Conservation (phyloP, 2,329 filamentous ascomycete genomes). For the Ceratocystis harringtonii region DNA sequence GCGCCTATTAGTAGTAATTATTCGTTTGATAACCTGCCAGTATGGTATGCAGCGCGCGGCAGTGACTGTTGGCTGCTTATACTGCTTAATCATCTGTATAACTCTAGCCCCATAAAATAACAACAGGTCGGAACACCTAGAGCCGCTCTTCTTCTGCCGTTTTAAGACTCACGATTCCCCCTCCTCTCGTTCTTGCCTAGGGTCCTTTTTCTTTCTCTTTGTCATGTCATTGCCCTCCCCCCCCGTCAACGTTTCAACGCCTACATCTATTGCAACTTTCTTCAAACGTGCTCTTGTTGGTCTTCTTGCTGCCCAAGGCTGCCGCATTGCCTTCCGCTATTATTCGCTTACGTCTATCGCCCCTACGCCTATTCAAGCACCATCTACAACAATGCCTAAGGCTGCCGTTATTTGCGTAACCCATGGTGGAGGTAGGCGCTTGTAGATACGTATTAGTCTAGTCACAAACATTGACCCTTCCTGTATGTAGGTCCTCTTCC, state of each 20-base stretch:
- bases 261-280: conserved; percentile 4
- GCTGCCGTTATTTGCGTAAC: conserved; percentile 34
- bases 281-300: conserved; percentile 16
- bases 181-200: background rate
- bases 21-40: too few relatives aligned
- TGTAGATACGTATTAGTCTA: background rate
- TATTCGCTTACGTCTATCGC: background rate
- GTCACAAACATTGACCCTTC: background rate
- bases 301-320: conserved; percentile 15
- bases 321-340: conserved; percentile 8
- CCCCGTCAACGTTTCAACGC: background rate
- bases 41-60: background rate
- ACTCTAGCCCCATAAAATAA: background rate
- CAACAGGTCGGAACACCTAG: background rate
- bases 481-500: conserved; percentile 37
- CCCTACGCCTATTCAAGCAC: background rate
- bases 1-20: too few relatives aligned
- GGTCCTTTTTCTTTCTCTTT: background rate
- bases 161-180: background rate
- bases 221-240: conserved; percentile 1
- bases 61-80: background rate
- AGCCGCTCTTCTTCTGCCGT: background rate
- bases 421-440: conserved; percentile 33
- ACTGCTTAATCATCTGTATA: background rate
- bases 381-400: conserved; percentile 25